Percentiles rank a stretch among this genome's conserved stretches.
These are phyloP conservation scores for Phycomyces nitens DNA, from an alignment of 192 early-diverging fungal genomes.

Conservation along the genomic window DNA sequence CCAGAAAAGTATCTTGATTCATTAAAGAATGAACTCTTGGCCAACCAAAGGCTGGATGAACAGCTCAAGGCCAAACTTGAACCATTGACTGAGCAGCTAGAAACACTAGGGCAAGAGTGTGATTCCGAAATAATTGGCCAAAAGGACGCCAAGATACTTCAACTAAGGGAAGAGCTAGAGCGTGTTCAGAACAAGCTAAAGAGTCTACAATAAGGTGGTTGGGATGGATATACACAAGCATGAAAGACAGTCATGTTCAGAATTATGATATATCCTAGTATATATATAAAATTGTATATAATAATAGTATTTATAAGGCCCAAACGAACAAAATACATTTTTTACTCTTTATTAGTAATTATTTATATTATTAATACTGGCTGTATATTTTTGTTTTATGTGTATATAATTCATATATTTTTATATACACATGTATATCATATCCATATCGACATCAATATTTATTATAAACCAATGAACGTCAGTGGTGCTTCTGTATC, in stretches of 20 bases:
- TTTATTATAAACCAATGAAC: constrained; percentile 38
- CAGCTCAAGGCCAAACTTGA: background rate
- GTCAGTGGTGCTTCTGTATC: constrained; percentile 49
- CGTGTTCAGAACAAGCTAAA: background rate
- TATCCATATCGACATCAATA: background rate
- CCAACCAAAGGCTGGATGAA: background rate
- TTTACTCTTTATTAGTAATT: no score
- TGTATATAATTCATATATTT: no score
- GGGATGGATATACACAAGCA: no score
- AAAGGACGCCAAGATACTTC: background rate
- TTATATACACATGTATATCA: no score
- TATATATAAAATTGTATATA: no score
- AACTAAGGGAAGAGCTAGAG: background rate
- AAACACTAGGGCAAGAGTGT: background rate
- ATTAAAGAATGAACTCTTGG: background rate
- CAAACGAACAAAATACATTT: no score
- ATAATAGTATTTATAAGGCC: no score
- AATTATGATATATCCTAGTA: no score
- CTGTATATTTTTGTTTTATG: no score
- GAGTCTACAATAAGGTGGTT: background rate
- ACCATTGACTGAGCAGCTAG: background rate
- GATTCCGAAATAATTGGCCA: background rate
- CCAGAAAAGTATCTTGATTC: background rate
- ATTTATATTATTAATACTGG: no score
- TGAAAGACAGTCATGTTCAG: no score